Evolutionary conservation across 2,329 filamentous ascomycete genomes (phyloP), one percentile per base, ranked within the genome.

Genomic region (Lasiodiplodia theobromae): DNA sequence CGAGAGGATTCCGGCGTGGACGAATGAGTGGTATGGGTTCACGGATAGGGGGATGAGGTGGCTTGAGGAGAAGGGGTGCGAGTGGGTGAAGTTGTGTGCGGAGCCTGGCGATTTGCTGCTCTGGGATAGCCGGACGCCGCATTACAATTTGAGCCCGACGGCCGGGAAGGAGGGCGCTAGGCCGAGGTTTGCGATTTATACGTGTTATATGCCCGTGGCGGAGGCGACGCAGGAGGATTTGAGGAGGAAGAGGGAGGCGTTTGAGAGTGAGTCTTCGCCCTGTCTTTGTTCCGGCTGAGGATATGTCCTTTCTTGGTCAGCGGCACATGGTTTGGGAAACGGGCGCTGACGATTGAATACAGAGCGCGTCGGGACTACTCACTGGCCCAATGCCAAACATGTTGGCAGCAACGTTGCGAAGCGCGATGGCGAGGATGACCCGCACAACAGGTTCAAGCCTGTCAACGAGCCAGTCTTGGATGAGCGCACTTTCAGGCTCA

Each of bases 51-150:
- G 83, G 60, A 72, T 83, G 31, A 73, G 79, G 54, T 84, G 82
- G 81, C 82, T 83, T 57, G 69, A 80, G 53, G 74, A 77, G 14
- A 73, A 73, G 2, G 82, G 82, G 0, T 81, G 78, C 70, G 74
- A 78, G 68, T 69, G 79, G 7, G 58, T 77, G 60, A 84, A 84
- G 74, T 71, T 83, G 12, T 74, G 76, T 57, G 73, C 78, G 37
- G 82, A 81, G 21, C 79, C 81, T 10, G 82, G 82, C 12, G 82
- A 83, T 68, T 73, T 84, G 69, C 75, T 84, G 4, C 74, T 84
- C 8, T 83, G 82, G 83, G 83, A 84, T 69, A 81, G 80, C 4
- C 75, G 84, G 2, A 82, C 82, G 0, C 81, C 85, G 64, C 84
- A 86, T 72, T 85, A 73, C 49, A 69, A 69, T 63, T 56, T 58